Percentiles rank a stretch among this genome's conserved stretches.
Conservation (phyloP, 2,329 filamentous ascomycete species). For the Claviceps digitariae region DNA sequence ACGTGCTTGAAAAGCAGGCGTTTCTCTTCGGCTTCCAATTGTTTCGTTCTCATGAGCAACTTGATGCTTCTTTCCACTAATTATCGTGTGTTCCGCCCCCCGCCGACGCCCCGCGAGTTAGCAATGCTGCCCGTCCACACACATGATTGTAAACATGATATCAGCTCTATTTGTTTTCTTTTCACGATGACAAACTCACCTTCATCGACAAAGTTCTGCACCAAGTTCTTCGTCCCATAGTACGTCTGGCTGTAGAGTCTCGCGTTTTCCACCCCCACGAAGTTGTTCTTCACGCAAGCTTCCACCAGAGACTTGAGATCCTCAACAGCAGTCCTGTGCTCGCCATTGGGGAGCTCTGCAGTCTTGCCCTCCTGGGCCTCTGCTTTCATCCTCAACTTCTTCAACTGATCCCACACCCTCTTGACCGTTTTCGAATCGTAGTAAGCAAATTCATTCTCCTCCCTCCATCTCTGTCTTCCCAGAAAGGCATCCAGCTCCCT, state of each 20-base stretch:
- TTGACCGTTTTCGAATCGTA: conserved; percentile 81
- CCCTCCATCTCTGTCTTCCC: conserved; percentile 69
- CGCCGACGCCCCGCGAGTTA: background rate
- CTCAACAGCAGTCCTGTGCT: conserved; percentile 43
- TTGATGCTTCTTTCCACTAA: conserved; percentile 51
- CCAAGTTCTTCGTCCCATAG: conserved; percentile 89
- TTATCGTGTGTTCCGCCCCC: no score
- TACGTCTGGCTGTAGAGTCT: conserved; percentile 96
- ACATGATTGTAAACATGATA: no score
- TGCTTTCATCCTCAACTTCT: conserved; percentile 45
- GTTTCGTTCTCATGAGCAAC: conserved; percentile 53
- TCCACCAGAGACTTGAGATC: conserved; percentile 69
- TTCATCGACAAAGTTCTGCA: conserved; percentile 84
- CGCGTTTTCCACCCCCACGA: conserved; percentile 86
- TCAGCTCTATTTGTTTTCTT: no score
- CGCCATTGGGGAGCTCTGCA: conserved; percentile 10
- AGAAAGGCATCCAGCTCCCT: conserved; percentile 67
- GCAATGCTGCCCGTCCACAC: background rate
- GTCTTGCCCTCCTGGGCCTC: conserved; percentile 34
- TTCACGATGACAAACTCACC: conserved; percentile 26
- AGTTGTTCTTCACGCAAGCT: conserved; percentile 95
- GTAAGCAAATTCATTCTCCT: conserved; percentile 63
- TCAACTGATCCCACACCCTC: conserved; percentile 64
- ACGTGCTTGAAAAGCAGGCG: conserved; percentile 74
- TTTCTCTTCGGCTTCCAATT: conserved; percentile 61